Evolutionary conservation across 306 rosid genomes (phyloP), one percentile per base, ranked within the genome.

Genomic region (Cicer chorassanicum): DNA sequence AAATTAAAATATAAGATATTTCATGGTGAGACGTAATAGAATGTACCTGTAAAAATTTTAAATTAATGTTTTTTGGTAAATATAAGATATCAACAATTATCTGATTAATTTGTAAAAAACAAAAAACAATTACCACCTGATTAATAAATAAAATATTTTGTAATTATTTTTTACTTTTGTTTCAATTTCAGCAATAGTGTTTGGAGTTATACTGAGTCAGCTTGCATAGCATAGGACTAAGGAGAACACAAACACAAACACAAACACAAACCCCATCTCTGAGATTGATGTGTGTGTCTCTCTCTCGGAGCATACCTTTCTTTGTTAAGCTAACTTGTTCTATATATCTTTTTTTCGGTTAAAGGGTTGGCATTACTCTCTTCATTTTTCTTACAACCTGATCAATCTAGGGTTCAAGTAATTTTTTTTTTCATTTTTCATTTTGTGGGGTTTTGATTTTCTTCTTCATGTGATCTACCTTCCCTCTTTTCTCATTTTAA

Each of bases 401-500:
- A 68, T 82, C 77, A 83, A 81, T 79, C 88, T 83, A 78, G 82
- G 84, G 82, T 70, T 81, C 76, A 66, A 13, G 18, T 70, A 13
- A 15, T 5, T 29, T 68, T 74, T 74, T 36, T 40, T 10, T 21
- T 16, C 9, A 41, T 41, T 41, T 41, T 41, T 18, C 24, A 18
- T 38, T 39, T 7, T 8, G 18, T 4, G 24, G 12, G 12, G 1
- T 63, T 77, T 78, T 88, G 81, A 83, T 84, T 29, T 29, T 29
- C 85, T 81, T 19, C 68, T 80, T 82, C 68, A 24, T 70, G 80
- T 70, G 89, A 87, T 88, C 90, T 79, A 70, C 70, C 10, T 76
- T 75, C 45, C 75, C 50, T 41, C 79, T 75, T 41, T 15, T 59
- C 16, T 56, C 79, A 2, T 63, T 70, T 80, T 41, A 1, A 40